Evolutionary conservation across 768 basidiomycete genomes (phyloP), one percentile per base, ranked within the genome.

Genomic region (Galerina marginata): DNA sequence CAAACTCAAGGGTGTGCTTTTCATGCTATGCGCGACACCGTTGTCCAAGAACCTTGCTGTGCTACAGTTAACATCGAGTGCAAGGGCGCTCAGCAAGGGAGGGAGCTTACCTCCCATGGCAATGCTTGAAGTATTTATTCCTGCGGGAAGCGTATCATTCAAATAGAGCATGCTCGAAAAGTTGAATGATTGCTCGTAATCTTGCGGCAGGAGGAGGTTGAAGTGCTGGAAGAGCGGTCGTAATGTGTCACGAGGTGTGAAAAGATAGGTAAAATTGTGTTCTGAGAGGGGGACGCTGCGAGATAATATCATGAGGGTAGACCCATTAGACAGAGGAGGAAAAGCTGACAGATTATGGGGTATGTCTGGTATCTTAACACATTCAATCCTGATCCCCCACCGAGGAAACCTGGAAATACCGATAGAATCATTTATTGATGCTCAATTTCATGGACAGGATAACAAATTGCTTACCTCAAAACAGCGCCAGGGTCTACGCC

Each of bases 321-420:
- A 38, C 15, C n/a, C 23, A 5, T 36, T 39, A 6, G 14, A 26
- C 9, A 39, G 36, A 29, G 9, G 10, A 54, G 37, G 43, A 7
- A 20, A 36, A 51, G 63, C 74, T 37, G 58, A 78, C 79, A 79
- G 68, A 44, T 76, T 75, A 4, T 56, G 57, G 4, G 64, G 40
- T 2, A 66, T 60, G 43, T 75, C 65, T 6, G 76, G 68, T 14
- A 79, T 64, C 42, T 72, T 74, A 14, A 63, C 57, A 60, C 79
- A 81, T 38, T 71, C 72, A 4, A 75, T 76, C 16, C 79, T 68
- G 16, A 77, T 71, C 0, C 79, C 79, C 79, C 79, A 80, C 56
- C 74, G 67, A 14, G 79, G 75, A 59, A 74, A 75, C 50, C 77
- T 78, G 26, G 14, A 39, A 50, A 43, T 7, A 11, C 14, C 45